Evolutionary conservation across 176 grass and related monocot species (phyloP).

Genomic region (Carex cristatella): DNA sequence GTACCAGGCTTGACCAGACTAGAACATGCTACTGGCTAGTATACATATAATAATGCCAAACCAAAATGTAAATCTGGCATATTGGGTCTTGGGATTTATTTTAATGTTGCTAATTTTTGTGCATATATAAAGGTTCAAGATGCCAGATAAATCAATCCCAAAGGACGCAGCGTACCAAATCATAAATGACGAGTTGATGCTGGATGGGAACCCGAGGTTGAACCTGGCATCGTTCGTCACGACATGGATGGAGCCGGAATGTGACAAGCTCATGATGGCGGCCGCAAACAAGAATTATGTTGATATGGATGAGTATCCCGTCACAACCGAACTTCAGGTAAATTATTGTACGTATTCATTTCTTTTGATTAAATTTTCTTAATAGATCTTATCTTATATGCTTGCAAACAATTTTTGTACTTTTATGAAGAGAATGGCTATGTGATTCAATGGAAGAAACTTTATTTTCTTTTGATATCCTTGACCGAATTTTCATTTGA

Average conservation of each 20-base stretch:
- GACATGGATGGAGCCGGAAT: slow-evolving; percentile 45
- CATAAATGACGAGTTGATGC: slow-evolving; percentile 36
- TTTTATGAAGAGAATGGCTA: not conserved
- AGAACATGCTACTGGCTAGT: not conserved
- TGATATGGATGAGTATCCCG: slow-evolving; percentile 41
- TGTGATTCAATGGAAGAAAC: not conserved
- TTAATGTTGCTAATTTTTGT: not conserved
- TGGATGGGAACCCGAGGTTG: slow-evolving; percentile 34
- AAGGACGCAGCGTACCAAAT: slow-evolving; percentile 49
- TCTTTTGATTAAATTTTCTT: not conserved
- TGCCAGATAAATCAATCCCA: slow-evolving; percentile 45
- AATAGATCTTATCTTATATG: not conserved
- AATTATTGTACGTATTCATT: not conserved
- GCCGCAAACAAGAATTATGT: slow-evolving; percentile 36
- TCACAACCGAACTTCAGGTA: slow-evolving; percentile 39
- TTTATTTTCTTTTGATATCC: not conserved
- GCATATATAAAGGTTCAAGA: slow-evolving; percentile 21
- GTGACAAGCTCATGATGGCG: slow-evolving; percentile 29
- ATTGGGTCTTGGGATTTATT: not conserved
- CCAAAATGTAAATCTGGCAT: not conserved
- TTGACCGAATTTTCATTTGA: not conserved
- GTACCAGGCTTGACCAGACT: slow-evolving; percentile 23
- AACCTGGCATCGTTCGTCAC: slow-evolving; percentile 39
- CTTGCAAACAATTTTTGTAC: not conserved
- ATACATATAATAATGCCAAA: not conserved